Conservation (phyloP, 352 stramenopile genomes). For the Phytophthora chlamydospora region DNA sequence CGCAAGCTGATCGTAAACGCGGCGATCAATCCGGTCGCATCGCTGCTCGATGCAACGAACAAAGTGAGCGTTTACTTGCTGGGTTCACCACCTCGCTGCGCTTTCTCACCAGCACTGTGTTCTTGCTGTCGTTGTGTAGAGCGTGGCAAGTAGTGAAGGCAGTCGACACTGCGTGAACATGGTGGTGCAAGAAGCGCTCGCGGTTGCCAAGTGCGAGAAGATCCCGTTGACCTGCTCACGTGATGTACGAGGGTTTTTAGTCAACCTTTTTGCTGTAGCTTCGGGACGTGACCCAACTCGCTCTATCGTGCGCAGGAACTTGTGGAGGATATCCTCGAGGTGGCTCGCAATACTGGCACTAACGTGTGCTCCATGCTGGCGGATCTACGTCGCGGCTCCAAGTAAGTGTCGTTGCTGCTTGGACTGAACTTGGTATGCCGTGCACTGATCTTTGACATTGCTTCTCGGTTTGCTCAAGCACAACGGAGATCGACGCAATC, state of each 20-base stretch:
- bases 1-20: conserved; percentile 85
- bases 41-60: conserved; percentile 65
- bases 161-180: conserved; percentile 52
- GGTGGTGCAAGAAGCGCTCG: conserved; percentile 63
- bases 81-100: not conserved
- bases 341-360: conserved; percentile 54
- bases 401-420: conserved; percentile 25
- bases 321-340: conserved; percentile 54
- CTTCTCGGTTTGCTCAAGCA: conserved; percentile 14
- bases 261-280: not conserved
- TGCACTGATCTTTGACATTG: no score
- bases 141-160: conserved; percentile 47
- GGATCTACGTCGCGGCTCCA: conserved; percentile 66
- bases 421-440: not conserved
- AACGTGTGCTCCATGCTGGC: conserved; percentile 83
- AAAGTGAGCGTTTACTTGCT: conserved; percentile 26
- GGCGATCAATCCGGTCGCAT: conserved; percentile 76
- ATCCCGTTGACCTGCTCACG: conserved; percentile 51
- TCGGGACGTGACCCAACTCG: conserved; percentile 3
- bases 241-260: conserved; percentile 3
- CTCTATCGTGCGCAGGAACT: conserved; percentile 47
- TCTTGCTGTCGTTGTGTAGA: conserved; percentile 30
- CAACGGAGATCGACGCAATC: conserved; percentile 81
- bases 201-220: conserved; percentile 50
- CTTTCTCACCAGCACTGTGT: not conserved